A percentile compares a stretch with the other conserved stretches of the same genome.
Conservation (phyloP, 1,284 basidiomycete genomes). For the Sporisorium iseilematis-ciliati region DNA sequence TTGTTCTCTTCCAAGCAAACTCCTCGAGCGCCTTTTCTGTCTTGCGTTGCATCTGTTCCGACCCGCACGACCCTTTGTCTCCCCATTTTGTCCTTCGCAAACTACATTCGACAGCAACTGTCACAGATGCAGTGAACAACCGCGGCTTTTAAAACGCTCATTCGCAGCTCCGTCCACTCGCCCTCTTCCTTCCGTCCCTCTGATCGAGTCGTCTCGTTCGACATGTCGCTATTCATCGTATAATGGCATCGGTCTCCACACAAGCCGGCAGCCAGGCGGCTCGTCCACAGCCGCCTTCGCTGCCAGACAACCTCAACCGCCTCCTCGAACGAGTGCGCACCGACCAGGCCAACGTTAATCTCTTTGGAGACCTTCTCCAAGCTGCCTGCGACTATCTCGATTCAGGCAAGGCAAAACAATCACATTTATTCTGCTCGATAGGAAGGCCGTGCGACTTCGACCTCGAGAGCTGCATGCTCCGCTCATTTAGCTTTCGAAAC, state of each 20-base stretch:
- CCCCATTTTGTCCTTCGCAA: neutral
- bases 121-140: neutral
- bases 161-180: neutral
- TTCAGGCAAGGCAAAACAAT: conserved; percentile 31
- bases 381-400: conserved; percentile 45
- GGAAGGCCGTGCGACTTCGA: conserved; percentile 51
- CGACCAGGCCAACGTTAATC: conserved; percentile 28
- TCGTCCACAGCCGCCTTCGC: conserved; percentile 26
- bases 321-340: conserved; percentile 29
- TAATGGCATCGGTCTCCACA: conserved; percentile 18
- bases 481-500: conserved; percentile 51
- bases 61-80: neutral
- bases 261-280: conserved; percentile 14
- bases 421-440: conserved; percentile 40
- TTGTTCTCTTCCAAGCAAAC: neutral
- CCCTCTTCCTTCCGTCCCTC: neutral
- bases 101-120: neutral
- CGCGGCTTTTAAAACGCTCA: neutral
- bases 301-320: conserved; percentile 21
- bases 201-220: neutral
- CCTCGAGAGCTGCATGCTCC: conserved; percentile 60
- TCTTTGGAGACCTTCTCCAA: conserved; percentile 47
- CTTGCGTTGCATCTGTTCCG: neutral
- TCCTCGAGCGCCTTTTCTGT: neutral
- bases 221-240: conserved; percentile 9